Evolutionary conservation across 352 stramenopile genomes (phyloP).

Genomic region (Saprolegnia diclina): DNA sequence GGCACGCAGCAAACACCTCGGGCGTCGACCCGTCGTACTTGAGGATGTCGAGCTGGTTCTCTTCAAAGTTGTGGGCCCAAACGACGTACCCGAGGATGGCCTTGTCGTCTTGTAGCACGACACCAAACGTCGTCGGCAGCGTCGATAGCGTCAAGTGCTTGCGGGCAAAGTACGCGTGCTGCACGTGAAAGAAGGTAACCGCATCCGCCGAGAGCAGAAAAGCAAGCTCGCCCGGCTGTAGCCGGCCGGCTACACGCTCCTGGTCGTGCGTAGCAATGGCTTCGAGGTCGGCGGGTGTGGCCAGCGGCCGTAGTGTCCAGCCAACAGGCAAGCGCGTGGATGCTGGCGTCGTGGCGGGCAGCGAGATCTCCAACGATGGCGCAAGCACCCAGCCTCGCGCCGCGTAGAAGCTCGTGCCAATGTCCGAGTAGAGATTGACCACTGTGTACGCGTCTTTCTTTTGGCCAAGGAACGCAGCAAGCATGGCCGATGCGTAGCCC

Average conservation of each 20-base stretch:
- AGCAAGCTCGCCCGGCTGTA: neutral
- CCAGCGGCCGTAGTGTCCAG: neutral
- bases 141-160: neutral
- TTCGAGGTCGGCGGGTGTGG: neutral
- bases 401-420: neutral
- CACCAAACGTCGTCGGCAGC: neutral
- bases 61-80: slow-evolving; percentile 3
- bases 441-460: neutral
- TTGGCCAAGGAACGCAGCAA: neutral
- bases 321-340: too few species aligned
- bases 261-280: neutral
- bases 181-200: neutral
- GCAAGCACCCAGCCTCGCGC: neutral
- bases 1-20: neutral
- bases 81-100: neutral
- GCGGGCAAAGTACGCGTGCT: slow-evolving; percentile 2
- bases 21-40: neutral
- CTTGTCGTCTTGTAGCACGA: neutral
- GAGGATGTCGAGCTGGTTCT: neutral
- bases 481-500: neutral
- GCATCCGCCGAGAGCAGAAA: neutral
- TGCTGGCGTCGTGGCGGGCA: neutral
- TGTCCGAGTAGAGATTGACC: slow-evolving; percentile 7
- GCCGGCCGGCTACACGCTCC: neutral
- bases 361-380: neutral